Conservation (phyloP, 2,329 filamentous ascomycete species). For the Fusarium sp. region DNA sequence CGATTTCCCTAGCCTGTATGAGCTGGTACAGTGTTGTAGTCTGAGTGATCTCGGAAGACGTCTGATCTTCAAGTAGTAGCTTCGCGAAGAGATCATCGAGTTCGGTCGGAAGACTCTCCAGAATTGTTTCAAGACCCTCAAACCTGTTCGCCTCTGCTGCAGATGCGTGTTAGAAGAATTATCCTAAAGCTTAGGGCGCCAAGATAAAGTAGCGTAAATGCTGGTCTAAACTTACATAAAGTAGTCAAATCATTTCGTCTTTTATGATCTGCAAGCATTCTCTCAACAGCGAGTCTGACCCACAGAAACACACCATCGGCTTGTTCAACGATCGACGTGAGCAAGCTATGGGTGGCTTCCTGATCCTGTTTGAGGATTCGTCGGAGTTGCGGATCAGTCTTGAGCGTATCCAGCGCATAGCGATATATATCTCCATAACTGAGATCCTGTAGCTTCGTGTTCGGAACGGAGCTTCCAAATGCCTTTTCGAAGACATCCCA, state of each 20-base stretch:
- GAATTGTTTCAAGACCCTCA: not conserved
- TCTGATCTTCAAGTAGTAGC: conserved; percentile 1
- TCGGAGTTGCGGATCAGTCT: not conserved
- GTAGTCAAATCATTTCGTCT: not conserved
- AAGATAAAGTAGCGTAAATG: not conserved
- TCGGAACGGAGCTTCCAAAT: conserved; percentile 12
- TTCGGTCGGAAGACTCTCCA: conserved; percentile 3
- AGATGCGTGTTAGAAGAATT: not conserved
- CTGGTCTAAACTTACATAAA: not conserved
- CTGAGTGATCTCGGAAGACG: not conserved
- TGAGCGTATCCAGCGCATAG: conserved; percentile 10
- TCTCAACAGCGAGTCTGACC: conserved; percentile 14
- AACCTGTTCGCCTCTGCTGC: not conserved
- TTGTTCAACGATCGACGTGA: not conserved
- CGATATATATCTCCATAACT: conserved; percentile 16
- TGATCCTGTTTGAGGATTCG: not conserved
- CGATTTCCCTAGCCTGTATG: not conserved
- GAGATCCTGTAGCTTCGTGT: conserved; percentile 10
- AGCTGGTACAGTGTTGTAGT: conserved; percentile 13
- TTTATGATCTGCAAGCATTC: conserved; percentile 2
- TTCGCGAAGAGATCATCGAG: conserved; percentile 15
- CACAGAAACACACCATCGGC: conserved; percentile 21
- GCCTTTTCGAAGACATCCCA: conserved; percentile 12
- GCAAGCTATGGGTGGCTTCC: not conserved
- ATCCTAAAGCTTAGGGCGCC: not conserved